Evolutionary conservation across 2,329 filamentous ascomycete species (phyloP), one percentile per base, ranked within the genome.

Genomic region (Phyllosticta paracitricarpa): DNA sequence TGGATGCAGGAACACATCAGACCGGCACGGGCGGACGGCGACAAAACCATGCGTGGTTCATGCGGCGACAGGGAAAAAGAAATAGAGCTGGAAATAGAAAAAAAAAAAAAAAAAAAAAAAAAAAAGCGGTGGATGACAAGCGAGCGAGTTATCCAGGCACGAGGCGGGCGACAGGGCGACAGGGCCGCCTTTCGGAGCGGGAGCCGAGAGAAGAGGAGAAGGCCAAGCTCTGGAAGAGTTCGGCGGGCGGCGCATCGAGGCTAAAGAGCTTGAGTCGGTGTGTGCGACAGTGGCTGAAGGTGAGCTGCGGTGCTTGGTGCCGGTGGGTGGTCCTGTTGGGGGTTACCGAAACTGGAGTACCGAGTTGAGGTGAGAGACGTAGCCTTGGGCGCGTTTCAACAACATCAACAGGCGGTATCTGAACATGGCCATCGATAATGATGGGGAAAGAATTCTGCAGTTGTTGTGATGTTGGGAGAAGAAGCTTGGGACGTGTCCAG

Each of bases 181-280:
- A 51, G 52, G 26, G 56, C 19, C 48, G 40, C 56, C 33, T 40
- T 14, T 40, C 33, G 33, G 17, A 58, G 33, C 30, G 22, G 33
- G 55, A 24, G 55, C 12, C n/a, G 19, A 33, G 3, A 22, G 51
- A 6, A 28, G 12, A n/a, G 19, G 2, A 24, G 19, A 26, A 2
- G 1, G 51, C 17, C 25, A 52, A 28, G 58, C 56, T 61, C 58
- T 61, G 35, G 58, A 61, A 61, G 54, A 54, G 40, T 61, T 61
- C 58, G 58, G 35, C 56, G 53, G 53, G 40, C 51, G 53, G 40
- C 51, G 53, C 54, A 35, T 54, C 53, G 40, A 48, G 40, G 14
- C 40, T 53, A 51, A 52, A 51, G 53, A 53, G 58, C 35, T 51
- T 51, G 53, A 60, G 58, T 60, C 58, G 58, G 58, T 60, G 58